Base-by-base conservation (phyloP, 257 asterid species). In the Penstemon barbatus region DNA sequence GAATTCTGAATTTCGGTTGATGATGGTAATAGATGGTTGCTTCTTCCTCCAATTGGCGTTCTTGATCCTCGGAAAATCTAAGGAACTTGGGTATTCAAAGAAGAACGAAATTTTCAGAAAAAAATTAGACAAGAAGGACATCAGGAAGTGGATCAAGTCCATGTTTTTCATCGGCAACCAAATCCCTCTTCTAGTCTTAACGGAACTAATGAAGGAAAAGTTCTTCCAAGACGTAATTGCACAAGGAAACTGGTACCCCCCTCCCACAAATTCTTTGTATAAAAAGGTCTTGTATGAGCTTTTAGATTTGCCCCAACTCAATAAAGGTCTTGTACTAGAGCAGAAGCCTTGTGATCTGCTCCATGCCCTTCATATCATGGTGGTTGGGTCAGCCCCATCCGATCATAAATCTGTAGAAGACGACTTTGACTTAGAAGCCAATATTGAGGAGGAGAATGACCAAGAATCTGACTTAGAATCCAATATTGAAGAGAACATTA, bases 81-180 rank as follows among this genome's bases (percentile, higher is more conserved):
- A 19, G n/a, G 8, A 0, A 48, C 43, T 13, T 19, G n/a, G n/a
- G n/a, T n/a, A n/a, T n/a, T n/a, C n/a, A n/a, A 49, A 48, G 15
- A 25, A 37, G 8, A 15, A 55, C 4, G 66, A 72, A 56, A 0
- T 64, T 15, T 72, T 64, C 15, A 71, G 66, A 8, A 46, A 1
- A 13, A 66, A 36, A 9, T 3, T 4, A 3, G 40, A 8, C 38
- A 36, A 15, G 4, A 51, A 18, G 43, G 10, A 61, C 3, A 40
- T 19, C 9, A 18, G n/a, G 1, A 7, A 4, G 39, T 71, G 63
- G 48, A n/a, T 71, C 7, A 18, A 18, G 2, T 61, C 74, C 10
- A 58, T 70, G 60, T 59, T 70, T 43, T 37, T 15, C 12, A 69
- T 70, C 0, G 69, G 75, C 4, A 71, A 71, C 15, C 69, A 66